A percentile compares a stretch with the other conserved stretches of the same genome.
Evolutionary conservation across 1,284 basidiomycete species (phyloP).

Genomic region (Austroboletus novae-zelandiae): DNA sequence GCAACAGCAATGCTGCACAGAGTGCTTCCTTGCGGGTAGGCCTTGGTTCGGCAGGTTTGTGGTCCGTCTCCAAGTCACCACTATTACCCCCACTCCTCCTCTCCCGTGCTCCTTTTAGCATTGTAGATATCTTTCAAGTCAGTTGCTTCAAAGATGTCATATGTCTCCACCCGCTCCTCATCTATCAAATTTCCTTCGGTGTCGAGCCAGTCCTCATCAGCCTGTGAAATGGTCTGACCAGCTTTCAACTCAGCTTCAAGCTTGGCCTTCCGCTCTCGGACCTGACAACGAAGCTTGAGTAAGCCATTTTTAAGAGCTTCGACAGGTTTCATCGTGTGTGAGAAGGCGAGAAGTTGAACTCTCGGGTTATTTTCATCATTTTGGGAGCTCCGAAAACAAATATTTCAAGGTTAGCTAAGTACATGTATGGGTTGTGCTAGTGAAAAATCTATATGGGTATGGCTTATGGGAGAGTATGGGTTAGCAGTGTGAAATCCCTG

Average conservation of each 20-base stretch:
- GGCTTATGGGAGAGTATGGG: conserved; percentile 4
- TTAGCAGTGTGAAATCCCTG: conserved; percentile 2
- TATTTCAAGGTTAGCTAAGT: not conserved
- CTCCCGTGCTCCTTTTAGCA: not conserved
- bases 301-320: not conserved
- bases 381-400: not conserved
- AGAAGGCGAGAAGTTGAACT: not conserved
- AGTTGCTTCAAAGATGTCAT: no score
- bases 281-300: not conserved
- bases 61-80: not conserved
- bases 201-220: conserved; percentile 10
- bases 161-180: not conserved
- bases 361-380: not conserved
- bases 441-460: conserved; percentile 1
- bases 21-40: not conserved
- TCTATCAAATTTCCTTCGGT: conserved; percentile 6
- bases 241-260: no score
- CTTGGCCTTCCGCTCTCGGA: not conserved
- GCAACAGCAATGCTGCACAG: not conserved
- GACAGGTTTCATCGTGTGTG: not conserved
- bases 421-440: conserved; percentile 5
- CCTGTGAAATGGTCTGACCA: not conserved
- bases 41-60: not conserved
- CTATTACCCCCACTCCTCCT: not conserved
- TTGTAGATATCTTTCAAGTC: not conserved